These are phyloP conservation scores for Phaeoacremonium minimum DNA, from an alignment of 2,329 filamentous ascomycete genomes.

Conservation along the genomic window DNA sequence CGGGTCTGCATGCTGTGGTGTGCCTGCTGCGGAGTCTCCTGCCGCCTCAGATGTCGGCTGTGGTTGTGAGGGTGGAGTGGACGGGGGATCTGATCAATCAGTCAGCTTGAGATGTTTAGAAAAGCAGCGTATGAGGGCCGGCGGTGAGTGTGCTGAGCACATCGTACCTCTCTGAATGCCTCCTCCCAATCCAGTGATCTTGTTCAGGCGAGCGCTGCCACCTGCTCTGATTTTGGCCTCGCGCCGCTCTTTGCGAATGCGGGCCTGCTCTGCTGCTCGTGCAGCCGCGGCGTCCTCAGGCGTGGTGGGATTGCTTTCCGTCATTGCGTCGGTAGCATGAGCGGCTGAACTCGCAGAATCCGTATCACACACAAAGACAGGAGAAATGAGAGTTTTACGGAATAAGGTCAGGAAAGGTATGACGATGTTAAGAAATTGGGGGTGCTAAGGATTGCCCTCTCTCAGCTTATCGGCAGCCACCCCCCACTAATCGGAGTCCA, in stretches of 20 bases:
- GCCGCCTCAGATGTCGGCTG: constrained; percentile 23
- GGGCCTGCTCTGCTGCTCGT: constrained; percentile 60
- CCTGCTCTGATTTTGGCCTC: constrained; percentile 75
- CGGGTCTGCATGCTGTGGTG: constrained; percentile 52
- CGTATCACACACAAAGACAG: too few species aligned
- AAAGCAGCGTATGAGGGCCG: constrained; percentile 1
- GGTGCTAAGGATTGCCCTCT: too few species aligned
- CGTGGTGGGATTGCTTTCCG: constrained; percentile 28
- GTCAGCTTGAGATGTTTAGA: background rate
- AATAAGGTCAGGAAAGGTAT: too few species aligned
- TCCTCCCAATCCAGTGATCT: constrained; percentile 69
- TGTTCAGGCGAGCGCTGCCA: constrained; percentile 65
- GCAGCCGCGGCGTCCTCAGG: constrained; percentile 44
- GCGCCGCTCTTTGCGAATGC: constrained; percentile 72
- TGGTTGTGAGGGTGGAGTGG: constrained; percentile 25
- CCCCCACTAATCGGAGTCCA: too few species aligned
- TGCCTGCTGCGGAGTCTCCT: constrained; percentile 21
- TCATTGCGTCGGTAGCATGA: constrained; percentile 32
- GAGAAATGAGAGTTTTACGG: too few species aligned
- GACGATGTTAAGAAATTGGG: background rate
- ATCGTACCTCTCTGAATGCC: constrained; percentile 41
- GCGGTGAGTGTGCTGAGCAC: constrained; percentile 4
- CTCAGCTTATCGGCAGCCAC: too few species aligned
- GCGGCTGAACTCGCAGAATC: too few species aligned
- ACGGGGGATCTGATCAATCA: too few species aligned